Base-by-base conservation (phyloP, 2,329 filamentous ascomycete genomes). In the Calonectria leucothoes region DNA sequence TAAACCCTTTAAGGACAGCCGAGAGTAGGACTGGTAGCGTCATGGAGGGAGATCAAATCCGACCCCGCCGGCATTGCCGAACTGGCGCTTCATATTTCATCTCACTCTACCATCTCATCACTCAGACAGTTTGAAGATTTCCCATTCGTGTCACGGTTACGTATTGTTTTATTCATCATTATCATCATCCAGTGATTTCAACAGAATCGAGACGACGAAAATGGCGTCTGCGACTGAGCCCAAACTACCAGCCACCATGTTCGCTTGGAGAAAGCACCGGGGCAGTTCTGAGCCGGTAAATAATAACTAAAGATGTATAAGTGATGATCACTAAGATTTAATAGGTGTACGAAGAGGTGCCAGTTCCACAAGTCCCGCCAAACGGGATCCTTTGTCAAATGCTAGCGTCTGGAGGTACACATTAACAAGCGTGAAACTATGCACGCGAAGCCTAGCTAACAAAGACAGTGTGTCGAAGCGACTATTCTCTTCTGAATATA, bases 181-280 rank as follows among this genome's bases (percentile, higher is more conserved):
- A 2, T 20, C 17, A 20, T 20, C 15, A n/a, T 10, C n/a, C 51
- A n/a, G 6, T 33, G 12, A 31, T 55, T 45, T 23, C 42, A 23
- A 4, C 42, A 33, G n/a, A 55, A 33, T 11, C n/a, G 27, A 8
- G 6, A 6, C 12, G n/a, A 14, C 5, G 27, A 55, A 55, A 33
- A 55, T 55, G 51, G 27, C 51, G n/a, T 33, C 27, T 10, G 5
- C 51, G 10, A 33, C 15, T 33, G 42, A 45, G 7, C 27, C 31
- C n/a, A 15, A 37, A 2, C 6, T 61, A 12, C 55, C 55, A 15
- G 35, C 33, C 4, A 61, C 81, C 3, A 84, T 84, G 83, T 77
- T 78, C 63, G 82, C 81, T 6, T 84, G 83, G 83, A 76, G 80
- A 63, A 83, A 83, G 73, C 80, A 83, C 51, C 79, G 69, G 49